phyloP scores from a whole-genome alignment of 495 filamentous ascomycete species.

The Choiromyces venosus region DNA sequence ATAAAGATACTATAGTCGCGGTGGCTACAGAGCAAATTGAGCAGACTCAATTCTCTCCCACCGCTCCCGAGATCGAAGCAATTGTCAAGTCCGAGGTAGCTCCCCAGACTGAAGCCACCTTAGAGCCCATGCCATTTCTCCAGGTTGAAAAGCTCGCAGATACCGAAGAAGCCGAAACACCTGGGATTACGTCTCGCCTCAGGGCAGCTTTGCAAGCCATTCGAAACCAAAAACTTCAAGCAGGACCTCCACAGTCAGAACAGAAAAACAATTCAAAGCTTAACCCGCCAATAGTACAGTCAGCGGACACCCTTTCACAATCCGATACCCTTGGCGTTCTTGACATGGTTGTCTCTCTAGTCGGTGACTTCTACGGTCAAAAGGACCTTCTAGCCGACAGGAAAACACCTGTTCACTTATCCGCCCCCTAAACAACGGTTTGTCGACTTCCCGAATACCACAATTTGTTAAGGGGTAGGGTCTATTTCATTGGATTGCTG shows the following conservation, averaged over 20 bases:
- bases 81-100: neutral
- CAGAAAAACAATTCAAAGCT: neutral
- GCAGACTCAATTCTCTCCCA: neutral
- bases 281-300: neutral
- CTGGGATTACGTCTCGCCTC: neutral
- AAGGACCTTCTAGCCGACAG: slow-evolving; percentile 65
- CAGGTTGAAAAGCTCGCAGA: neutral
- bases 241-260: neutral
- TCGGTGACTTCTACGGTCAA: slow-evolving; percentile 87
- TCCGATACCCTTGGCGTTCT: slow-evolving; percentile 50
- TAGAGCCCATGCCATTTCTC: neutral
- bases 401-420: neutral
- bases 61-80: neutral
- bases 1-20: neutral
- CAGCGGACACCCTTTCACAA: neutral
- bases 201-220: neutral
- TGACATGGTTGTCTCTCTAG: slow-evolving; percentile 87
- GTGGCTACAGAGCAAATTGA: neutral
- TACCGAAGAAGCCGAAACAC: neutral
- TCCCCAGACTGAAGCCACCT: neutral
- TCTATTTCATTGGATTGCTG: neutral
- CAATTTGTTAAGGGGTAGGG: neutral
- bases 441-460: neutral
- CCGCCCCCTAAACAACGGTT: neutral
- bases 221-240: neutral